A percentile compares a stretch with the other conserved stretches of the same genome.
These are phyloP conservation scores for Entonaema liquescens DNA, from an alignment of 495 filamentous ascomycete species.

Conservation along the genomic window DNA sequence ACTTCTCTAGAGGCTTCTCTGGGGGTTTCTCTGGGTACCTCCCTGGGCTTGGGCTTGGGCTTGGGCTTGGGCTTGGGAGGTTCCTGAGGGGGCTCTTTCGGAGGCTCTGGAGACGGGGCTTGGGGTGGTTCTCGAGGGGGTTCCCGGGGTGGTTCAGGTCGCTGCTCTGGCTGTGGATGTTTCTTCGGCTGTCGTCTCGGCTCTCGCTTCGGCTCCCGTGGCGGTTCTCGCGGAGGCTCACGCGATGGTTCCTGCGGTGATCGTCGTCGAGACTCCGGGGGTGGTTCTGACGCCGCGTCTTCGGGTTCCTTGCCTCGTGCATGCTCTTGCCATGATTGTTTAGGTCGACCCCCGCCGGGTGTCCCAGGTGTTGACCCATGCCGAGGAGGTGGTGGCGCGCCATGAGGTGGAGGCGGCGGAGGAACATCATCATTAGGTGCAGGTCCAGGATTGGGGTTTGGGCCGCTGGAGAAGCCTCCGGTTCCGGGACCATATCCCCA, in stretches of 20 bases:
- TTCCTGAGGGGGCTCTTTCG: background rate
- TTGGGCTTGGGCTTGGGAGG: background rate
- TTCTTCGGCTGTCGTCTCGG: too few relatives aligned
- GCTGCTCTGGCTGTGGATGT: background rate
- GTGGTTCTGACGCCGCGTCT: conserved; percentile 20
- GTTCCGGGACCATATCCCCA: conserved; percentile 40
- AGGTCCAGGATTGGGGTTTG: conserved; percentile 37
- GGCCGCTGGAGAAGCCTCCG: conserved; percentile 34
- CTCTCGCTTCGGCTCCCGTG: background rate
- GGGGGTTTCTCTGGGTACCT: background rate
- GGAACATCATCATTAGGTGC: conserved; percentile 47
- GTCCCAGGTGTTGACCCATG: conserved; percentile 44
- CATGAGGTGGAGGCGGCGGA: conserved; percentile 53
- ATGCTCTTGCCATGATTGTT: conserved; percentile 56
- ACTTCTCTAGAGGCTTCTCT: background rate
- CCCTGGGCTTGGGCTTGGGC: background rate
- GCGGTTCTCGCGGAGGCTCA: conserved; percentile 4
- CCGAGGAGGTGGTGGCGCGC: conserved; percentile 49
- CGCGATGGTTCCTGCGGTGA: conserved; percentile 27
- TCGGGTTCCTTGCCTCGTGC: conserved; percentile 40
- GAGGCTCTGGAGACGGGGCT: background rate
- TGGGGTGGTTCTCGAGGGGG: background rate
- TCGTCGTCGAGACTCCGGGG: background rate
- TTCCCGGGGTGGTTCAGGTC: background rate
- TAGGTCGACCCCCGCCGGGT: conserved; percentile 43